Evolutionary conservation across 169 alveolate species (phyloP), one percentile per base, ranked within the genome.

Genomic region (Eimeria maxima): DNA sequence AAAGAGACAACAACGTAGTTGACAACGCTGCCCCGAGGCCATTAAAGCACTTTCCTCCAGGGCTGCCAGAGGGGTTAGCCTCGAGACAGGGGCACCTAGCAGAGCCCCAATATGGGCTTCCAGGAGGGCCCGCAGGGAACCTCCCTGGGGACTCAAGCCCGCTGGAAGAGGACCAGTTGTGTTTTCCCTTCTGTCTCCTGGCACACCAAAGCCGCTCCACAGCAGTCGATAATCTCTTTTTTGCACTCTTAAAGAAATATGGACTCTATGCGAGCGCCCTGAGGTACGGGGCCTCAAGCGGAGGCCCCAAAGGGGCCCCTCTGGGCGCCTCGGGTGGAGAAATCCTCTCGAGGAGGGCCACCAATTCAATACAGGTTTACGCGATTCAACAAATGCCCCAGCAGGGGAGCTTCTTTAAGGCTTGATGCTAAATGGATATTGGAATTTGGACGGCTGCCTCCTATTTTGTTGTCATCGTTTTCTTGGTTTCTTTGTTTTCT

Each of bases 121-220:
- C 27, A 29, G 38, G 69, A 24, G 69, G 69, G 69, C 69, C 69
- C n/a, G 27, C 69, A 60, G 69, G n/a, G 69, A 53, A 53, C 38
- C 45, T 53, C 83, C 53, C 83, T 14, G 83, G n/a, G 53, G 45
- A 55, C 83, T 10, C 53, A 22, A 13, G 29, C 16, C 20, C 60
- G 16, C 16, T 53, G 16, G 16, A 53, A 53, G 60, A 53, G n/a
- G n/a, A 20, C 8, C 69, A 60, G 69, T 24, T 60, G 5, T 18
- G 69, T 60, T 24, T 60, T 16, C 80, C 80, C 20, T 69, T 69
- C 22, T 42, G 47, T 45, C 4, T 81, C 14, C 38, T 81, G 20
- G 90, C 90, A 18, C 90, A 81, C 53, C 90, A 81, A 27, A 81
- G 74, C 50, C 90, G 90, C 20, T 47, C 38, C n/a, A n/a, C 44